Evolutionary conservation across 345 rosid genomes (phyloP), one percentile per base, ranked within the genome.

Genomic region (Dovyalis caffra): DNA sequence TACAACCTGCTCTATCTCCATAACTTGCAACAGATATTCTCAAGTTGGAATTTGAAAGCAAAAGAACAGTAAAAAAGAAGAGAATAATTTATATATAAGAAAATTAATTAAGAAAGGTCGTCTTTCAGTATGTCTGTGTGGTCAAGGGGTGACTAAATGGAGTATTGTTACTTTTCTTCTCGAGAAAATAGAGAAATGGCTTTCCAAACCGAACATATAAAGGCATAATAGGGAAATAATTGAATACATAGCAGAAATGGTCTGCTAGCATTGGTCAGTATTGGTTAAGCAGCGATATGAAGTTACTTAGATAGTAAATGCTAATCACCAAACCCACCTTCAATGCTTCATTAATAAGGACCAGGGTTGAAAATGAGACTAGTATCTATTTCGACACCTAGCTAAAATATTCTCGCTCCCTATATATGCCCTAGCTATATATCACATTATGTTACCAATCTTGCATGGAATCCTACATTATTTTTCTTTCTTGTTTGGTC

Each of bases 1-100:
- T 21, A 0, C 5, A 18, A 45, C 77, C 56, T 78, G 70, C 74
- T 78, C 81, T 58, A 73, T 73, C 76, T 73, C 81, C 77, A 78
- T 78, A 16, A 16, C 21, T 5, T 49, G 35, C 63, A 65, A 18
- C 4, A 14, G 34, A 1, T 3, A 57, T n/a, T 70, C 51, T 29
- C 20, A 11, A 14, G 66, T 29, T 62, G 33, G 66, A 20, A 11
- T 12, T 31, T 62, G 66, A 18, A 62, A 15, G 65, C 33, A 62
- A 14, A 26, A 11, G 31, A 60, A 4, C 16, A 15, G 64, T 3
- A 3, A 43, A 57, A 57, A 25, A 15, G 57, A 25, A 0, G 61
- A 64, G 45, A 29, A 16, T 25, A 29, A 16, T 25, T 4, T 60
- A 33, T 63, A 18, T n/a, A 26, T 10, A 60, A 60, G 32, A 31